Conservation (phyloP, 2,329 filamentous ascomycete genomes). For the Orbilia javanica region DNA sequence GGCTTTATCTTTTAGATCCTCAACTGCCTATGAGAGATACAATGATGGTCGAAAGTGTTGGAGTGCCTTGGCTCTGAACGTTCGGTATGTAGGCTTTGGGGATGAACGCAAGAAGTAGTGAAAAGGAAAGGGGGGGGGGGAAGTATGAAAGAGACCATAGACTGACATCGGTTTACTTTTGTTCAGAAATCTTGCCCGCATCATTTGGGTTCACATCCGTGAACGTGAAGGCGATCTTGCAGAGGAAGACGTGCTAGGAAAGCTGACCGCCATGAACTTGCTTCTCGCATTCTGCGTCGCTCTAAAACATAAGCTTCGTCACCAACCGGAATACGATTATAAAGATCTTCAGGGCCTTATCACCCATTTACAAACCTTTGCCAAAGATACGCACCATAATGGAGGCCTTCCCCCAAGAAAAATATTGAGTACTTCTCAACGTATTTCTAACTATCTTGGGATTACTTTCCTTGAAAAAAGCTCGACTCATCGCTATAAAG, state of each 20-base stretch:
- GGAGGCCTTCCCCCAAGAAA: constrained; percentile 67
- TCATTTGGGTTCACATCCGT: constrained; percentile 82
- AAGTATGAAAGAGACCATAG: neutral
- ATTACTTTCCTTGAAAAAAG: constrained; percentile 81
- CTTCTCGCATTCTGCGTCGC: constrained; percentile 81
- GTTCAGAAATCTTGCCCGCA: constrained; percentile 73
- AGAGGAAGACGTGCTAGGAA: constrained; percentile 77
- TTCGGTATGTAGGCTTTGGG: constrained; percentile 13
- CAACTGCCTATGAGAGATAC: constrained; percentile 81
- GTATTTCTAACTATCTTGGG: constrained; percentile 73
- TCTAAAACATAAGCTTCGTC: constrained; percentile 84
- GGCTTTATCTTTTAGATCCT: constrained; percentile 79
- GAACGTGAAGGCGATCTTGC: constrained; percentile 73
- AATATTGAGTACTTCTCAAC: constrained; percentile 18
- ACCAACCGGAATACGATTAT: constrained; percentile 83
- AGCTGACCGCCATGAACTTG: constrained; percentile 80
- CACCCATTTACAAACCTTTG: constrained; percentile 80
- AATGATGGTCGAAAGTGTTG: constrained; percentile 72
- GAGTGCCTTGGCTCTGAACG: constrained; percentile 28
- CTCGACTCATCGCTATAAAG: constrained; percentile 81
- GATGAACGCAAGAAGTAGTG: neutral
- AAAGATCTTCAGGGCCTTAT: constrained; percentile 78
- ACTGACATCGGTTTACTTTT: constrained; percentile 64
- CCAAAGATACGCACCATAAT: constrained; percentile 71
- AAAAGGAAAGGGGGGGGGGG: neutral